Percentiles rank a stretch among this genome's conserved stretches.
Evolutionary conservation across 179 eudicot species (phyloP).

Genomic region (Heliamphora pulchella): DNA sequence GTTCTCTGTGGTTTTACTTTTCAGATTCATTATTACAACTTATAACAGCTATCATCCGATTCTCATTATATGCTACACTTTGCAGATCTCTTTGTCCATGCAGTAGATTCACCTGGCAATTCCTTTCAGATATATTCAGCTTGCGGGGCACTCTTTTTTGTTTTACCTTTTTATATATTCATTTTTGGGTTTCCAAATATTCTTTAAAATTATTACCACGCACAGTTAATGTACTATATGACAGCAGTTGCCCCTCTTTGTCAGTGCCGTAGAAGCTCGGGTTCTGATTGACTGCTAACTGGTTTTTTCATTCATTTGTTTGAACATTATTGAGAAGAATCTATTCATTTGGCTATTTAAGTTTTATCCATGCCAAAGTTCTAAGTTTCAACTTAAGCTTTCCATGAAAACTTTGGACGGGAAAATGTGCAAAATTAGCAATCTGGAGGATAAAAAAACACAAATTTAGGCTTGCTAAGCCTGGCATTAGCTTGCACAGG

Average conservation of each 20-base stretch:
- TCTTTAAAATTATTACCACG: background rate
- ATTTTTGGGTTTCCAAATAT: background rate
- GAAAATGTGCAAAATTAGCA: background rate
- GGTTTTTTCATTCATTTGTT: background rate
- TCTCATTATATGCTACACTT: background rate
- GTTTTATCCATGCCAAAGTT: background rate
- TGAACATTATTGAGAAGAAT: background rate
- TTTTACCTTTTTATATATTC: background rate
- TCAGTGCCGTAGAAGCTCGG: background rate
- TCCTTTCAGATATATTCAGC: constrained; percentile 10
- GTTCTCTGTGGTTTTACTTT: background rate
- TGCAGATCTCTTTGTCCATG: constrained; percentile 13
- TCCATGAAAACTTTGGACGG: background rate
- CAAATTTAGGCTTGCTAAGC: background rate
- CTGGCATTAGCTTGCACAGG: background rate
- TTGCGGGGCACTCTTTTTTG: background rate
- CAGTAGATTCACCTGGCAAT: background rate
- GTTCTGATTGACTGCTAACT: constrained; percentile 3
- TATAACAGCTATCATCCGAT: background rate
- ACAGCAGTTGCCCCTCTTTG: background rate
- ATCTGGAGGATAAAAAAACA: background rate
- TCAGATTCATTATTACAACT: background rate
- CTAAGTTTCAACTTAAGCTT: background rate
- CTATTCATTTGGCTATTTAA: background rate
- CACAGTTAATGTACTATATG: background rate